Conservation (phyloP, 371 early-diverging fungal species). For the Lichtheimia hyalospora region DNA sequence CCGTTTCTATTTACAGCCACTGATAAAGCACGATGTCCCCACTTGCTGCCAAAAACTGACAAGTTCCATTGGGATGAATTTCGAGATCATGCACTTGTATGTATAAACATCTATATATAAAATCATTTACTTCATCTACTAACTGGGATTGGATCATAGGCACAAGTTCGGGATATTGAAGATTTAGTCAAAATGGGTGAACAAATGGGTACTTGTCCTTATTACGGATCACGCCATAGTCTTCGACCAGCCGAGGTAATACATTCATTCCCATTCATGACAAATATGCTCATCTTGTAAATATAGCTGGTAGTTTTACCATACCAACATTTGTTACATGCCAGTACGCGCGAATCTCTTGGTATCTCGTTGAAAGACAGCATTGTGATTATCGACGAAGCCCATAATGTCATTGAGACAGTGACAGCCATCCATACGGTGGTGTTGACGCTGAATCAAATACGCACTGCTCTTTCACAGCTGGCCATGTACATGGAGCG, state of each 20-base stretch:
- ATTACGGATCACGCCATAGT: constrained; percentile 82
- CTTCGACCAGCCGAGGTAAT: constrained; percentile 59
- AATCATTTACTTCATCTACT: no score
- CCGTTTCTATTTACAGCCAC: constrained; percentile 9
- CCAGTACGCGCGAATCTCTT: constrained; percentile 73
- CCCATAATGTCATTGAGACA: constrained; percentile 85
- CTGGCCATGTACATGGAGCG: constrained; percentile 68
- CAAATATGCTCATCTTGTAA: not conserved
- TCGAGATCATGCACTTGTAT: constrained; percentile 54
- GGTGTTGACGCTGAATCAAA: constrained; percentile 41
- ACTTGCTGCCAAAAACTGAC: constrained; percentile 46
- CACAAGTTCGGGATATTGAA: constrained; percentile 79
- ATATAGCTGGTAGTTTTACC: constrained; percentile 77
- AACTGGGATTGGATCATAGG: constrained; percentile 19
- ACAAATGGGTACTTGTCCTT: constrained; percentile 75
- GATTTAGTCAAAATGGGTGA: constrained; percentile 76
- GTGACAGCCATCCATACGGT: constrained; percentile 64
- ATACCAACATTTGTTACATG: constrained; percentile 81
- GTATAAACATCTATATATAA: constrained; percentile 1
- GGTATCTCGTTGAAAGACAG: constrained; percentile 73
- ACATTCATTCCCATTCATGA: not conserved
- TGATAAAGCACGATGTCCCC: constrained; percentile 50
- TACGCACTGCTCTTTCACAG: constrained; percentile 53
- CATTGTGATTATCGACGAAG: constrained; percentile 89
- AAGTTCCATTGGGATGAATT: constrained; percentile 54